Evolutionary conservation across 2,329 filamentous ascomycete genomes (phyloP), one percentile per base, ranked within the genome.

Genomic region (Balansia obtecta): DNA sequence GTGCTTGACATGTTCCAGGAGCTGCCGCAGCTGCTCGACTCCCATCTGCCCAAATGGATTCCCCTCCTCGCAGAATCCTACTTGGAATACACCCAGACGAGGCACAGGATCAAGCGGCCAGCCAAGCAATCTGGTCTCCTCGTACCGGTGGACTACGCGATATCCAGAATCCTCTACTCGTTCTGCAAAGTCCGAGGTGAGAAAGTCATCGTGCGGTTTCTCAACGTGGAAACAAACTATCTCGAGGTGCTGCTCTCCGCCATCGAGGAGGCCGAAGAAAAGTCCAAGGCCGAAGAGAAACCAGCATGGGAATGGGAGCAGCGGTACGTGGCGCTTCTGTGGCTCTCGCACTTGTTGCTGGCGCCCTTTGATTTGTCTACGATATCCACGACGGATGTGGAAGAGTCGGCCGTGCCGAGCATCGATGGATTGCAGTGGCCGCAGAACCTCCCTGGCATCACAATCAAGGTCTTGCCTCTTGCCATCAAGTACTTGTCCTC

Each of bases 101-200:
- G 68, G 62, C 69, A 64, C 57, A 64, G 63, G 53, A 68, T 61
- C 60, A 76, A 66, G 55, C 60, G 57, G 27, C 48, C 60, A 45
- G 55, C 61, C 48, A 61, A 61, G 38, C 58, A 57, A 57, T 62
- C 60, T 8, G 56, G 71, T 50, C 64, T 77, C 10, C 60, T 80
- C 13, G 67, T 72, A 20, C 75, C 82, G 1, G 68, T 88, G 0
- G 77, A 83, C 22, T 75, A 77, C 53, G 89, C 88, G 4, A 82
- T 95, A 50, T 88, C 85, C 64, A 80, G 77, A 54, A 73, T 97
- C 2, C 67, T 98, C 37, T 97, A 97, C 63, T 85, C 84, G 0
- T 85, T 98, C 53, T 96, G 89, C 74, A 98, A 98, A 68, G 85
- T 97, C 47, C 80, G 93, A 49, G 91, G 93, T 22, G 83, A 93